These are phyloP conservation scores for Panicum virgatum DNA, from an alignment of 202 grass and related monocot species.

Conservation along the genomic window DNA sequence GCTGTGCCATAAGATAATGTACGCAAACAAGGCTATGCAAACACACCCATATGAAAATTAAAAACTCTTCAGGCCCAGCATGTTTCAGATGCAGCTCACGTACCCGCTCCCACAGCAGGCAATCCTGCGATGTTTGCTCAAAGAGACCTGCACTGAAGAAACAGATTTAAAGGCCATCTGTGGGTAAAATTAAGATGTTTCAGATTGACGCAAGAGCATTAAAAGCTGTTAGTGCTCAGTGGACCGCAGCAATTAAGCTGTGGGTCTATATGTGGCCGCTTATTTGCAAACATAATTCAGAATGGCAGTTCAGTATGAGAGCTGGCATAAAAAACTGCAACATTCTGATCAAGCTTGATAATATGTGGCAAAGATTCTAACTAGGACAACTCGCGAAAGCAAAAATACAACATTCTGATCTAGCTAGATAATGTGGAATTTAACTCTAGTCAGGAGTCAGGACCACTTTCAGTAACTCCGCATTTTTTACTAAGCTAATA, in stretches of 20 bases:
- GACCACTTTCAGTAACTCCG: constrained; percentile 35
- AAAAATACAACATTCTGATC: constrained; percentile 18
- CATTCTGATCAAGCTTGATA: constrained; percentile 25
- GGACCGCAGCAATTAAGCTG: constrained; percentile 31
- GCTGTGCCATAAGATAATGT: neutral
- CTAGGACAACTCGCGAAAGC: constrained; percentile 33
- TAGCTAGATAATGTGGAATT: constrained; percentile 20
- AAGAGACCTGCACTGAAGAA: constrained; percentile 1
- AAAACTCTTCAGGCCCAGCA: neutral
- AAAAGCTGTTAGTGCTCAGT: constrained; percentile 14
- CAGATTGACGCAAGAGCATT: constrained; percentile 1
- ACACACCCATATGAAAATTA: neutral
- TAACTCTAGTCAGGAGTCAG: constrained; percentile 3
- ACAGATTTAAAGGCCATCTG: neutral
- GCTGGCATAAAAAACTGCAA: neutral
- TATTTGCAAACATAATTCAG: constrained; percentile 36
- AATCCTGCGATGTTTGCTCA: constrained; percentile 15
- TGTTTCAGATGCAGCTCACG: constrained; percentile 15
- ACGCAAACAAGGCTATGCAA: neutral
- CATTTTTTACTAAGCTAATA: constrained; percentile 14
- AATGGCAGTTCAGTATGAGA: constrained; percentile 29
- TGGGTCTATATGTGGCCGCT: constrained; percentile 21
- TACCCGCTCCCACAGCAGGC: neutral
- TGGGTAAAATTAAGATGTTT: neutral
- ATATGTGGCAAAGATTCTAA: constrained; percentile 1